Evolutionary conservation across 1,139 yeast genomes (phyloP), one percentile per base, ranked within the genome.

Genomic region (Nakaseomyces delphensis): DNA sequence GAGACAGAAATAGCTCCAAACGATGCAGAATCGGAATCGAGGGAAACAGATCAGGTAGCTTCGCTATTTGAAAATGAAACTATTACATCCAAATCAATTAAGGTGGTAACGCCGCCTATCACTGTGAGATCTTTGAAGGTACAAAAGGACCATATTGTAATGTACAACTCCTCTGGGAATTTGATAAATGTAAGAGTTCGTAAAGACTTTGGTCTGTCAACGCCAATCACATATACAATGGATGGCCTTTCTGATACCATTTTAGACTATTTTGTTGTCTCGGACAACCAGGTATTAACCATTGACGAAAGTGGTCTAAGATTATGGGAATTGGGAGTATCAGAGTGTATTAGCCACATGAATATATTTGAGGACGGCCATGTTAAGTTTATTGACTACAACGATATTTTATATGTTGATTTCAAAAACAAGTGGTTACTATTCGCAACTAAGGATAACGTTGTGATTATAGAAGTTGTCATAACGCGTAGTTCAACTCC

Each of bases 371-470:
- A 38, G 31, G 36, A 38, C 11, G 29, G 37, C 18, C 37, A 33
- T 21, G 18, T 33, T 11, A 33, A 33, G 8, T 13, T 24, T 4
- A 14, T 36, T 24, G 14, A 36, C n/a, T 48, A 45, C 31, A 38
- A 52, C 11, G 49, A 50, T 18, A 47, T 56, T 7, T 44, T 33
- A 5, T 43, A 45, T n/a, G 46, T 55, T 16, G 58, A 54, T 36
- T 57, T 53, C 42, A 56, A 53, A 38, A 57, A 55, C 41, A 54
- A 51, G 36, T 44, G 44, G 44, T 25, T 44, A 15, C 19, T 44
- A 19, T 11, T 44, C 9, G 43, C 36, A 2, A 37, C 41, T 9
- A 38, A 38, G 15, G 21, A 29, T 14, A 19, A 29, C 21, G 24
- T 43, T 11, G 28, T 38, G 2, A 23, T 41, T 21, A 16, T 39